Conservation (phyloP, 768 basidiomycete species). For the Boletus reticulatus region DNA sequence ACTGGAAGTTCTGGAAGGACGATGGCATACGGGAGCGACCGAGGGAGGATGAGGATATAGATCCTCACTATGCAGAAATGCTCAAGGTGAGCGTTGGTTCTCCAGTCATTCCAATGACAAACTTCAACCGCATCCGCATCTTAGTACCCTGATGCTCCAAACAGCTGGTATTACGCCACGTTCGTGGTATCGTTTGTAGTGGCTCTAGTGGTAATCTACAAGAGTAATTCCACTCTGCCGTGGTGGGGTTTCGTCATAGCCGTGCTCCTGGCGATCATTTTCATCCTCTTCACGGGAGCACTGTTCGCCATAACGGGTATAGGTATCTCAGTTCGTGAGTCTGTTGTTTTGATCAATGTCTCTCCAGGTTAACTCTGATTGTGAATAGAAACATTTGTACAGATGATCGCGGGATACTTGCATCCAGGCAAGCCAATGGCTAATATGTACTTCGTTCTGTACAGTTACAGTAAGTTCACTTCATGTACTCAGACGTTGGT, state of each 20-base stretch:
- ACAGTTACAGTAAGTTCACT: conserved; percentile 42
- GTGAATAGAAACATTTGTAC: conserved; percentile 27
- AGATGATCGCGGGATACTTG: conserved; percentile 39
- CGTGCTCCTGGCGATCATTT: conserved; percentile 47
- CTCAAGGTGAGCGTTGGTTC: conserved; percentile 22
- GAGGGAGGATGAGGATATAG: conserved; percentile 40
- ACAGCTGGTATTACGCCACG: conserved; percentile 32
- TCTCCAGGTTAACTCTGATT: background rate
- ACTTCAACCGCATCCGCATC: too few species aligned
- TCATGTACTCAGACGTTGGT: conserved; percentile 26
- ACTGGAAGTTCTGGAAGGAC: conserved; percentile 38
- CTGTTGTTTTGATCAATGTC: background rate
- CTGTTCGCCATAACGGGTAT: conserved; percentile 49
- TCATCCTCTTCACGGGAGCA: conserved; percentile 52
- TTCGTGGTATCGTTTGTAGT: conserved; percentile 39
- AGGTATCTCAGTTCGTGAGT: conserved; percentile 18
- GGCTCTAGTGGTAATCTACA: conserved; percentile 55
- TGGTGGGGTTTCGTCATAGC: conserved; percentile 59
- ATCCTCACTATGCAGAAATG: conserved; percentile 59
- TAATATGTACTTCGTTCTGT: conserved; percentile 45
- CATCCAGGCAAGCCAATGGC: conserved; percentile 39
- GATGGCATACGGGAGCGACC: conserved; percentile 20
- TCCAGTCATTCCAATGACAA: conserved; percentile 24
- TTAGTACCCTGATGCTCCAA: conserved; percentile 34
- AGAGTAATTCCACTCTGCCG: conserved; percentile 50